phyloP scores from a whole-genome alignment of 805 yeast species.

The Suhomyces sp. region DNA sequence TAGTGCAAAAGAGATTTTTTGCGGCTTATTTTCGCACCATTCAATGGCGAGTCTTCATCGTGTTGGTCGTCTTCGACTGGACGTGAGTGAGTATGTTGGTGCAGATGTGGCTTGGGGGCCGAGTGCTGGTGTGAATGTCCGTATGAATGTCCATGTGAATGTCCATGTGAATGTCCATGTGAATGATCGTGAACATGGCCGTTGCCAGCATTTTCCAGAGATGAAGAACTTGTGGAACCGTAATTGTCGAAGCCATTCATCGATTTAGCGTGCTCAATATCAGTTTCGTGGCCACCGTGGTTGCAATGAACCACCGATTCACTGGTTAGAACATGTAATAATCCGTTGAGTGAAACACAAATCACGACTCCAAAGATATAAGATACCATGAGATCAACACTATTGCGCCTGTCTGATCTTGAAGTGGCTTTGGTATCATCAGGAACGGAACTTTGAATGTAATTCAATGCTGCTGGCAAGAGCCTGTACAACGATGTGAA shows the following conservation, averaged over 20 bases:
- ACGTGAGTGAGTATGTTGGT: conserved; percentile 17
- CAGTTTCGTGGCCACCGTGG: conserved; percentile 45
- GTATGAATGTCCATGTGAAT: conserved; percentile 8
- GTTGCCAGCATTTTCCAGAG: background rate
- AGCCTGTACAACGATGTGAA: conserved; percentile 76
- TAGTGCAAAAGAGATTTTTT: conserved; percentile 27
- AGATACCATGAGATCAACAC: conserved; percentile 41
- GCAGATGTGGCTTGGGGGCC: conserved; percentile 10
- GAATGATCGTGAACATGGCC: conserved; percentile 8
- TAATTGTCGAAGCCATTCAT: conserved; percentile 10
- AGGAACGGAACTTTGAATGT: conserved; percentile 33
- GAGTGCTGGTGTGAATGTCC: conserved; percentile 8
- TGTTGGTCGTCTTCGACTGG: conserved; percentile 8
- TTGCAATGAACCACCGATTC: conserved; percentile 85
- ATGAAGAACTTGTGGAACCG: background rate
- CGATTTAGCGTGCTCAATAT: background rate
- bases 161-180: conserved; percentile 9
- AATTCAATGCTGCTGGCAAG: conserved; percentile 62
- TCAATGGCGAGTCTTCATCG: conserved; percentile 4
- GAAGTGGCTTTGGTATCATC: conserved; percentile 3
- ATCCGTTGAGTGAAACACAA: conserved; percentile 58
- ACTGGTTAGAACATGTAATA: conserved; percentile 73
- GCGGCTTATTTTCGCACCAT: background rate
- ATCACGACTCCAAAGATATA: conserved; percentile 57
- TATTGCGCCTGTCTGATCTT: conserved; percentile 16